Evolutionary conservation across 2,329 filamentous ascomycete genomes (phyloP).

Genomic region (Cladophialophora bantiana): DNA sequence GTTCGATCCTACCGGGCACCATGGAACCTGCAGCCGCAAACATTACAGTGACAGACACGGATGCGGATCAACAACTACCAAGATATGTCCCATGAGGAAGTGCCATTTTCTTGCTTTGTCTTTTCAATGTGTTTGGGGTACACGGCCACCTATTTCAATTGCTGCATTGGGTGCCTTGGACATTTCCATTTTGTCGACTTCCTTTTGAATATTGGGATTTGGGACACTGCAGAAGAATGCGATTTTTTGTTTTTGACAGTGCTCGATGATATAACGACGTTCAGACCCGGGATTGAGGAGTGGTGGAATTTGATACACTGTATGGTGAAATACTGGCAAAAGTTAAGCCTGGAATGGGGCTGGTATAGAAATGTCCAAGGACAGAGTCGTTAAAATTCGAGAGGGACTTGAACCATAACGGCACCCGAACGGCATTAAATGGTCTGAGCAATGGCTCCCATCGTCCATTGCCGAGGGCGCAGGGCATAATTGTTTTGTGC

Average conservation of each 20-base stretch:
- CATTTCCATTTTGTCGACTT: background rate
- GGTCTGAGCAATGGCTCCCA: background rate
- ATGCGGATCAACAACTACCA: constrained; percentile 23
- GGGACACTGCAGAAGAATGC: background rate
- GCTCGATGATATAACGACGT: background rate
- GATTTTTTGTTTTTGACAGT: background rate
- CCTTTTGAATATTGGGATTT: background rate
- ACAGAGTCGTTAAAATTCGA: background rate
- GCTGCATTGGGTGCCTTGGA: background rate
- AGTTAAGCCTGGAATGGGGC: too few species aligned
- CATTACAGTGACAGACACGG: constrained; percentile 5
- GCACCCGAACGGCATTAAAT: background rate
- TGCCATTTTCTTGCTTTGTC: background rate
- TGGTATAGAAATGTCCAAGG: background rate
- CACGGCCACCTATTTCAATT: background rate
- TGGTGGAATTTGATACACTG: too few species aligned
- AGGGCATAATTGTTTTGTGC: background rate
- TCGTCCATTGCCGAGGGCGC: background rate
- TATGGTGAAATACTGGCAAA: too few species aligned
- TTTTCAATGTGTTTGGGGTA: background rate
- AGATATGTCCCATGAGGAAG: constrained; percentile 25
- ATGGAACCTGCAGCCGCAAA: background rate
- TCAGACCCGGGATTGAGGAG: too few species aligned
- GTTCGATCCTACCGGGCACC: background rate
- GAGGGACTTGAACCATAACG: background rate